Conservation (phyloP, 768 basidiomycete species). For the Rhodotorula toruloides region DNA sequence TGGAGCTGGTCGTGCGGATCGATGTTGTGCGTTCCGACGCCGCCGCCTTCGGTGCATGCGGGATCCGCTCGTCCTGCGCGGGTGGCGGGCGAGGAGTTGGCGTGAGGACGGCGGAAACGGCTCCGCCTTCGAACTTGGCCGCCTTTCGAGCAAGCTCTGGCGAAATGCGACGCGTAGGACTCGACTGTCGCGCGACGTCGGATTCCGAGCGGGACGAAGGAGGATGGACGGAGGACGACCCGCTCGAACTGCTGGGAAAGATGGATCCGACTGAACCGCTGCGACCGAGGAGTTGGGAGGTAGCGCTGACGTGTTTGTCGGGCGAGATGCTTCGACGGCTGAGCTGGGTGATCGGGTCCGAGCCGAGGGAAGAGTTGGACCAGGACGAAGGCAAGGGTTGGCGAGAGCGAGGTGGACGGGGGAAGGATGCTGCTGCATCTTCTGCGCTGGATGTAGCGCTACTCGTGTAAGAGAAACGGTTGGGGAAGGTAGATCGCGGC, state of each 20-base stretch:
- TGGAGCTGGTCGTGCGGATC: background rate
- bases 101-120: background rate
- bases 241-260: constrained; percentile 1
- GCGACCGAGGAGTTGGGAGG: constrained; percentile 7
- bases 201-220: background rate
- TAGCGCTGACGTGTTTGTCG: constrained; percentile 18
- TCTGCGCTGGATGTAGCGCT: background rate
- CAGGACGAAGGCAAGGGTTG: background rate
- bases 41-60: too few relatives aligned
- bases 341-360: background rate
- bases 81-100: too few relatives aligned
- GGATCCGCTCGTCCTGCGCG: too few relatives aligned
- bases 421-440: background rate
- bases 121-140: background rate
- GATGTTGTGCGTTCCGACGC: too few relatives aligned
- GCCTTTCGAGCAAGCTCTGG: constrained; percentile 15
- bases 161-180: constrained; percentile 11
- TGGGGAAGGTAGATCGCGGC: background rate
- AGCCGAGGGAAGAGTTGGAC: background rate
- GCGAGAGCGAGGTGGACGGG: background rate
- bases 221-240: background rate
- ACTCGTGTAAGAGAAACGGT: background rate
- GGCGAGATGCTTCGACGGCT: background rate
- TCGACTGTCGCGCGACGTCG: background rate
- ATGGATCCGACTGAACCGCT: constrained; percentile 9